A percentile compares a stretch with the other conserved stretches of the same genome.
Evolutionary conservation across 2,329 filamentous ascomycete species (phyloP).

Genomic region (Ceratocystis variospora): DNA sequence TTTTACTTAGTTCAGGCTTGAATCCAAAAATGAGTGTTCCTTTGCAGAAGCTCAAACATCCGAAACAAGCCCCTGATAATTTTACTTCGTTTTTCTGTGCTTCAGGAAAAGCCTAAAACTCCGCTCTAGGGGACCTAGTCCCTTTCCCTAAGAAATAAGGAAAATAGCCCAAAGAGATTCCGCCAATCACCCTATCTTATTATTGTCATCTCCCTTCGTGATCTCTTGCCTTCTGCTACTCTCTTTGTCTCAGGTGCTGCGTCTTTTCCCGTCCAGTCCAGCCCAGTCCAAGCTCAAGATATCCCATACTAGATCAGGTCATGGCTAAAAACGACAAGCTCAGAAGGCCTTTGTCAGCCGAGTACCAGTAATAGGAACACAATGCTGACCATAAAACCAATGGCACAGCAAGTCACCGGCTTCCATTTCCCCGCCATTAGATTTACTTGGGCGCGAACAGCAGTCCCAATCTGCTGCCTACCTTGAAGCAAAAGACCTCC

Average conservation of each 20-base stretch:
- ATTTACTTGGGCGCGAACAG: too few relatives aligned
- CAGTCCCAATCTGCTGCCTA: too few relatives aligned
- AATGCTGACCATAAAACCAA: too few relatives aligned
- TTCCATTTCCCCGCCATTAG: too few relatives aligned
- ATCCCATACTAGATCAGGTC: not conserved
- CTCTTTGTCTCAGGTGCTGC: constrained; percentile 1
- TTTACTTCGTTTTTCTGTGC: not conserved
- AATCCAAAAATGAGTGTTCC: not conserved
- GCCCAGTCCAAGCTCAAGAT: not conserved
- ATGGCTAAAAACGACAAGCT: too few relatives aligned
- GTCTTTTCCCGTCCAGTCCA: not conserved
- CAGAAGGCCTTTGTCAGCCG: too few relatives aligned
- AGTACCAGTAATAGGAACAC: too few relatives aligned
- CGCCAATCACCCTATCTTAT: too few relatives aligned
- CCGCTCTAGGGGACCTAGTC: not conserved
- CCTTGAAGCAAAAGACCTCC: too few relatives aligned
- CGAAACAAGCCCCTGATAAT: not conserved
- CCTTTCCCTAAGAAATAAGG: not conserved
- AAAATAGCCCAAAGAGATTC: too few relatives aligned
- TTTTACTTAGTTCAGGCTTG: not conserved
- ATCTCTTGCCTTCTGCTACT: not conserved
- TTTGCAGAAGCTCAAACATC: not conserved
- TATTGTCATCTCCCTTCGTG: too few relatives aligned
- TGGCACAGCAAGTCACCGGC: too few relatives aligned
- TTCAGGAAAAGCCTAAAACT: not conserved